Evolutionary conservation across 2,329 filamentous ascomycete species (phyloP), one percentile per base, ranked within the genome.

Genomic region (Byssochlamys sp.): DNA sequence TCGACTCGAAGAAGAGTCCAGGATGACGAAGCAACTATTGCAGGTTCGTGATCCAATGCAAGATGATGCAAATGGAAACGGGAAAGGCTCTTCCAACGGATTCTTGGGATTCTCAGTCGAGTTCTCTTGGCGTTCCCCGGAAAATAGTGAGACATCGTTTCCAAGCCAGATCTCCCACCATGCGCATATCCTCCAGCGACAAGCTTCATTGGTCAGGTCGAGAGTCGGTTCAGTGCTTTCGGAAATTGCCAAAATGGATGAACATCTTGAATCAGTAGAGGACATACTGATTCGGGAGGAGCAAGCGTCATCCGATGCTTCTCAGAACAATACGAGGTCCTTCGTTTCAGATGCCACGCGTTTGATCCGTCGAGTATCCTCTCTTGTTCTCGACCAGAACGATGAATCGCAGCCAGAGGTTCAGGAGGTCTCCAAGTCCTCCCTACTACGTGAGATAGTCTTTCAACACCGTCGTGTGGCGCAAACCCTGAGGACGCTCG

Each of bases 191-290:
- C 63, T 72, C 14, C 68, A 71, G 48, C 67, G 70, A 33, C 58
- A 72, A 28, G 67, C 67, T 11, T 52, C 65, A 1, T 68, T 68
- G 49, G 70, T 73, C 59, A 66, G 64, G n/a, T 62, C 63, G 48
- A 72, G 71, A 29, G 66, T 68, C 1, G 69, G 71, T 28, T 66
- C 68, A 6, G 61, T 73, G 5, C 58, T 56, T 11, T 58, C 54
- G 7, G 66, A 68, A n/a, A 67, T 73, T 49, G 65, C 61, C 45
- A 69, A 65, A 0, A 59, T 73, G 2, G 69, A 72, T 45, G 70
- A 72, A 57, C 69, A 73, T 33, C 64, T 73, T 6, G 68, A 72
- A 45, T 71, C 71, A 1, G 65, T 73, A 11, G 65, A 66, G 28
- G 58, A 58, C 70, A 7, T 55, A 58, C 24, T 65, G 69, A 1